These are phyloP conservation scores for Pythium insidiosum DNA, from an alignment of 352 stramenopile genomes.

Conservation along the genomic window DNA sequence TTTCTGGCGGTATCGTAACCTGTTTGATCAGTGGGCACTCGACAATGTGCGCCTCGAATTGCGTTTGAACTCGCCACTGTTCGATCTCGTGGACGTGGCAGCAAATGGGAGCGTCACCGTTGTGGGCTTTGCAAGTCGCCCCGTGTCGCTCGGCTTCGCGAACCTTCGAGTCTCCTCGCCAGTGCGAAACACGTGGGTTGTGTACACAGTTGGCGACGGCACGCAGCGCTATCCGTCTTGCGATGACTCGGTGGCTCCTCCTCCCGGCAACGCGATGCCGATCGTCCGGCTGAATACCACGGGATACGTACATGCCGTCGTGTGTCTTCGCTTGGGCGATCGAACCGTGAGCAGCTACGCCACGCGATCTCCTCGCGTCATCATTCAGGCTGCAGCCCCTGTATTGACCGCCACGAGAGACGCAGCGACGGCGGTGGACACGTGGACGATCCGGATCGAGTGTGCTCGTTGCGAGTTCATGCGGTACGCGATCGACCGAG, in stretches of 20 bases:
- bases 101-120: slow-evolving; percentile 4
- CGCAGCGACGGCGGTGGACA: slow-evolving; percentile 19
- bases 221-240: slow-evolving; percentile 48
- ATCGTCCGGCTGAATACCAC: slow-evolving; percentile 18
- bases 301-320: slow-evolving; percentile 48
- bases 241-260: background rate
- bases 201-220: slow-evolving; percentile 37
- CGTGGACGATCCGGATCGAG: slow-evolving; percentile 24
- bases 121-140: background rate
- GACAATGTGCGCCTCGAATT: slow-evolving; percentile 53
- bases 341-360: slow-evolving; percentile 40
- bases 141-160: slow-evolving; percentile 4
- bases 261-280: background rate
- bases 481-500: slow-evolving; percentile 18
- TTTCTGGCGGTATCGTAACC: slow-evolving; percentile 53
- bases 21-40: slow-evolving; percentile 72
- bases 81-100: slow-evolving; percentile 9
- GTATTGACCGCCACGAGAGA: slow-evolving; percentile 24
- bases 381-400: slow-evolving; percentile 33
- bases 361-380: slow-evolving; percentile 26
- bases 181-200: slow-evolving; percentile 36
- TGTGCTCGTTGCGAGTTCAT: slow-evolving; percentile 40
- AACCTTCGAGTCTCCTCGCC: slow-evolving; percentile 29
- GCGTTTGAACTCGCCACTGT: slow-evolving; percentile 32
- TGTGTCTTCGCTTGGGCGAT: slow-evolving; percentile 20